Evolutionary conservation across 257 asterid genomes (phyloP), one percentile per base, ranked within the genome.

Genomic region (Linaria vulgaris): DNA sequence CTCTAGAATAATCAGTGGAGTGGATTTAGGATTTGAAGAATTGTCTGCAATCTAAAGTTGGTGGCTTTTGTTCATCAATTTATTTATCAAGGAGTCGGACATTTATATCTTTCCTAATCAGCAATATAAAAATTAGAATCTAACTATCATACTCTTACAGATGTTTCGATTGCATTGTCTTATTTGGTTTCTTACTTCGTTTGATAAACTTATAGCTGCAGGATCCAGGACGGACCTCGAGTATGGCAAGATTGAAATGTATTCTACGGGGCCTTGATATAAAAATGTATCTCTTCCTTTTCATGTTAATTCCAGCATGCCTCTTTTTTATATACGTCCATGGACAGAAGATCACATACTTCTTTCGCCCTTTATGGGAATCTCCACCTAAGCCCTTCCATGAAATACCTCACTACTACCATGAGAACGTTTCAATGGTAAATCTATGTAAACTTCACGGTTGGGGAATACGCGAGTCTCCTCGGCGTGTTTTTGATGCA

Each of bases 401-500:
- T 43, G 96, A 88, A 59, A 82, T 84, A 55, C 92, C 95, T 41
- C 95, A 84, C 76, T 88, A 84, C 67, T 88, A 88, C 63, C 86
- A 86, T 12, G 92, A 88, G 63, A 84, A 88, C 39, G 90, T 83
- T 43, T 79, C 96, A 0, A 88, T 88, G 95, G 88, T 77, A 58
- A 79, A 82, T 66, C 85, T 85, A 0, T 88, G 96, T 54, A 80
- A 67, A 59, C 96, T 88, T 75, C 96, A 88, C 6, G 95, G 95
- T 23, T 88, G 95, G 96, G 85, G 86, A 44, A 70, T 82, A 4
- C 86, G 96, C 1, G 92, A 86, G 72, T 82, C 75, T 54, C 96
- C 96, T 5, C 76, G 96, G 78, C 95, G 95, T 48, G 92, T 88
- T 48, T 88, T 73, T 68, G 96, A 88, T 69, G 95, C 92, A 6